Percentiles rank a stretch among this genome's conserved stretches.
Evolutionary conservation across 1,139 yeast species (phyloP).

Genomic region (Protomyces lactucae-debilis): DNA sequence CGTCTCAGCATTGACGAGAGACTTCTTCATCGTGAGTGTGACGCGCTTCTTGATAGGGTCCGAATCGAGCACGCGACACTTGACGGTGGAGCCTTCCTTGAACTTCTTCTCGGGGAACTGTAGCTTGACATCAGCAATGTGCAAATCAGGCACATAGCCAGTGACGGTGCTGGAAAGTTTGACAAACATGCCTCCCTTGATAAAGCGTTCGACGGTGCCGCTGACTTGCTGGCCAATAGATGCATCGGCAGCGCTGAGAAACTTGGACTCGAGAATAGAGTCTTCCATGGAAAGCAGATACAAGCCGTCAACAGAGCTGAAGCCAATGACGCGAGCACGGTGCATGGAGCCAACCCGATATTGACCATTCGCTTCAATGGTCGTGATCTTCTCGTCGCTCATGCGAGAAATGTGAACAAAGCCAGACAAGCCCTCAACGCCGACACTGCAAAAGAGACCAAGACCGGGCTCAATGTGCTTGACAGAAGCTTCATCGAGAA

Average conservation of each 20-base stretch:
- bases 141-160: conserved; percentile 69
- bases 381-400: conserved; percentile 48
- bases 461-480: conserved; percentile 47
- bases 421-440: conserved; percentile 52
- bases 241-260: conserved; percentile 62
- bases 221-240: conserved; percentile 64
- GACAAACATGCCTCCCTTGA: conserved; percentile 66
- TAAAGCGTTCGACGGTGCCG: conserved; percentile 55
- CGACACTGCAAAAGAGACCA: conserved; percentile 46
- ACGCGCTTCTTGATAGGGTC: conserved; percentile 47
- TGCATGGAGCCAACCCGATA: conserved; percentile 63
- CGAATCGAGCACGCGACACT: conserved; percentile 52
- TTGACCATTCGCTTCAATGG: conserved; percentile 40
- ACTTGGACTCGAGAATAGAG: conserved; percentile 57
- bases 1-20: conserved; percentile 62
- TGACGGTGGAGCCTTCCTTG: conserved; percentile 74
- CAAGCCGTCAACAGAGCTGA: conserved; percentile 58
- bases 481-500: conserved; percentile 56
- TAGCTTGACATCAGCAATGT: conserved; percentile 77
- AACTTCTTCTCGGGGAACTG: conserved; percentile 88
- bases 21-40: conserved; percentile 71
- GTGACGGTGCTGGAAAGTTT: conserved; percentile 58
- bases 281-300: conserved; percentile 67
- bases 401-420: conserved; percentile 71
- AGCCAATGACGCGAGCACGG: conserved; percentile 72